phyloP scores from a whole-genome alignment of 2,329 filamentous ascomycete species.

The Talaromyces sp. region DNA sequence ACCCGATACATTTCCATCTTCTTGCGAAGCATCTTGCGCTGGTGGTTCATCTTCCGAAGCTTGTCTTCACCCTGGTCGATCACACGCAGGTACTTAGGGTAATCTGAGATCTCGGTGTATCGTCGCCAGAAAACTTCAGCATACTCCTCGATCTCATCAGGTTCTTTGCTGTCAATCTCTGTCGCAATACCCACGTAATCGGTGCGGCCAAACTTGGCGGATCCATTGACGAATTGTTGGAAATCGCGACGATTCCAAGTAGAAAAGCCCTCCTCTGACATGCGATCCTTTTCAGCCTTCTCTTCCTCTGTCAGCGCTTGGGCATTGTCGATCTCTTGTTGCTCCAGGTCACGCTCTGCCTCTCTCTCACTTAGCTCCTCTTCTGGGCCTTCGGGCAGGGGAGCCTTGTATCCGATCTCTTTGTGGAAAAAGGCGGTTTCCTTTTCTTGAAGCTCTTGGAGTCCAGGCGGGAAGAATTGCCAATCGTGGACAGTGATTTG shows the following conservation, averaged over 20 bases:
- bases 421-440: conserved; percentile 96
- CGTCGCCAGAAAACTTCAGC: conserved; percentile 96
- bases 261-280: conserved; percentile 83
- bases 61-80: conserved; percentile 94
- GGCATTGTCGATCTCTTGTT: conserved; percentile 91
- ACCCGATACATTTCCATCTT: conserved; percentile 98
- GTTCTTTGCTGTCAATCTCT: conserved; percentile 88
- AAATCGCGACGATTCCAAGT: conserved; percentile 98
- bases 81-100: conserved; percentile 81
- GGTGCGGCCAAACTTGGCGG: conserved; percentile 84
- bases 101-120: conserved; percentile 87
- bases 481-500: conserved; percentile 93
- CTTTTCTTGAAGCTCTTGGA: conserved; percentile 89
- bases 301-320: conserved; percentile 87
- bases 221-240: conserved; percentile 96
- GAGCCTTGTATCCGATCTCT: conserved; percentile 93
- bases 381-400: conserved; percentile 83
- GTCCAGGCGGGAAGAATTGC: conserved; percentile 86
- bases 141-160: conserved; percentile 84
- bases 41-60: conserved; percentile 83
- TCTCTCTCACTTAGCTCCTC: conserved; percentile 84
- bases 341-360: conserved; percentile 82
- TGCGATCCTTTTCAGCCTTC: conserved; percentile 77
- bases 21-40: conserved; percentile 88
- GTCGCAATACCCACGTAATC: conserved; percentile 83